Percentiles rank a stretch among this genome's conserved stretches.
These are phyloP conservation scores for Trichosanthes cucumerina DNA, from an alignment of 306 rosid species.

Conservation along the genomic window DNA sequence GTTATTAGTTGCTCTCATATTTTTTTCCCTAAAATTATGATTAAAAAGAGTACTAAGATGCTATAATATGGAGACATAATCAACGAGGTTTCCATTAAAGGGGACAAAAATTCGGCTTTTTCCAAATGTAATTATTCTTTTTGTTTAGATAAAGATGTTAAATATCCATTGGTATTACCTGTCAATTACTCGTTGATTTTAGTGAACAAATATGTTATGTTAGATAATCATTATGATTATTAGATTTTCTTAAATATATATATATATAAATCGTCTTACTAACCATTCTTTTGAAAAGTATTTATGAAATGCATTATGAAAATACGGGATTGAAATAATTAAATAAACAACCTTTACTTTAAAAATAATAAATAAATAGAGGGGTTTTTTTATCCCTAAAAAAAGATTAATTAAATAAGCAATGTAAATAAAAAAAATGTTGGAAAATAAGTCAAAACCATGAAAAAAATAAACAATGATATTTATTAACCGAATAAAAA, in stretches of 20 bases:
- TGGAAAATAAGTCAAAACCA: too few species aligned
- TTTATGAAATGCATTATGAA: too few species aligned
- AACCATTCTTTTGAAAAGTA: too few species aligned
- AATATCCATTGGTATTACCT: neutral
- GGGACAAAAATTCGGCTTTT: neutral
- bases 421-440: neutral
- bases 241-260: neutral
- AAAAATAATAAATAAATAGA: too few species aligned
- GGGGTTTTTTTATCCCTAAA: too few species aligned
- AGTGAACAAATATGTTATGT: neutral
- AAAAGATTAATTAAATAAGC: too few species aligned
- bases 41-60: neutral
- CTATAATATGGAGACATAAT: neutral
- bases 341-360: too few species aligned
- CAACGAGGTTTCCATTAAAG: neutral
- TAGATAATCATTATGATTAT: neutral
- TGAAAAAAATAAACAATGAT: neutral
- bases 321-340: too few species aligned
- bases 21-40: neutral
- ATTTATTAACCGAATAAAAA: too few species aligned
- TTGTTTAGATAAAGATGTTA: neutral
- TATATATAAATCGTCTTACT: too few species aligned
- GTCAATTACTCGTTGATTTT: neutral
- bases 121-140: neutral
- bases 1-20: neutral